These are phyloP conservation scores for Oryza nivara DNA, from an alignment of 176 grass and related monocot genomes.

Conservation along the genomic window DNA sequence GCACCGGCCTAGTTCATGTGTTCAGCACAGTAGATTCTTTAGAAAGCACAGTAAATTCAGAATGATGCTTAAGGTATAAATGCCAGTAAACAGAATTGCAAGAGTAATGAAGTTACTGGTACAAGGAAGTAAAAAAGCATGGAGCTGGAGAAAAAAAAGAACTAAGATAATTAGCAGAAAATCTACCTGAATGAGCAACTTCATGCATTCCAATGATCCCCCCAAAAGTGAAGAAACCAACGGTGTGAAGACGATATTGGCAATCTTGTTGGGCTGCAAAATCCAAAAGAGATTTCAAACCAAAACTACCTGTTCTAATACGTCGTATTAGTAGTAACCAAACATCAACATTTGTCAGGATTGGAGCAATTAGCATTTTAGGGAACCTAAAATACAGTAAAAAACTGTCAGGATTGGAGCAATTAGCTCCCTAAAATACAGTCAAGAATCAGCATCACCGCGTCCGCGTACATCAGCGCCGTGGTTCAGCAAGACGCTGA, in stretches of 20 bases:
- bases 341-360: neutral
- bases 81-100: neutral
- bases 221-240: slow-evolving; percentile 28
- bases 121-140: neutral
- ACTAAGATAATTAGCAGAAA: neutral
- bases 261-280: slow-evolving; percentile 31
- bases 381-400: neutral
- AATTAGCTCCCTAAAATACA: too few species aligned
- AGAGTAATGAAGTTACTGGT: neutral
- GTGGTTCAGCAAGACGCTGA: slow-evolving; percentile 17
- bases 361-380: neutral
- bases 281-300: neutral
- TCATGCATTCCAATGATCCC: slow-evolving; percentile 30
- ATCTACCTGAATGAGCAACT: slow-evolving; percentile 26
- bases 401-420: neutral
- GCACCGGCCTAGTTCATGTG: slow-evolving; percentile 29
- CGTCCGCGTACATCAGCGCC: slow-evolving; percentile 22
- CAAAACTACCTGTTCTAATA: neutral
- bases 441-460: too few species aligned
- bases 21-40: neutral
- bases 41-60: neutral
- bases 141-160: neutral
- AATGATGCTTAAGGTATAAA: neutral
- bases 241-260: slow-evolving; percentile 24
- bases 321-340: neutral